These are phyloP conservation scores for Escallonia rubra DNA, from an alignment of 129 eudicot species.

Conservation along the genomic window DNA sequence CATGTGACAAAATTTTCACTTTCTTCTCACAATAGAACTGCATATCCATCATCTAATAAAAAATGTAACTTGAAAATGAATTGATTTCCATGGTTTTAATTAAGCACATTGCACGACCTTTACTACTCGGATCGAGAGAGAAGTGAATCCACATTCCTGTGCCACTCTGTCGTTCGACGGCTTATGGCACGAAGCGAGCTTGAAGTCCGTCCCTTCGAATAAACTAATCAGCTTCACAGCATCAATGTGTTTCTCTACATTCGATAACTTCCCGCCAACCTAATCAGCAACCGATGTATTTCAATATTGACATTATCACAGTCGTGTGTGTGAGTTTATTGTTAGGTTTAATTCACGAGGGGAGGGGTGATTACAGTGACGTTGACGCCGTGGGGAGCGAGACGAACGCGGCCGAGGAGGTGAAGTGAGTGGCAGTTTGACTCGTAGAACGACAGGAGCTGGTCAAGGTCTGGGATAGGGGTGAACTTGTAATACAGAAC, in stretches of 20 bases:
- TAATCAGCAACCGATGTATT: slow-evolving; percentile 4
- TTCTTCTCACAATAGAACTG: not conserved
- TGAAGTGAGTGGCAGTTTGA: slow-evolving; percentile 66
- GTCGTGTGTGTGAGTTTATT: no score
- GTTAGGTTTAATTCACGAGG: not conserved
- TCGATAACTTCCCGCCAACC: slow-evolving; percentile 74
- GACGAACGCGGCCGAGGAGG: slow-evolving; percentile 89
- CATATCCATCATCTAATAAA: not conserved
- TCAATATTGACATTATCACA: no score
- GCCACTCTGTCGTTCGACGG: slow-evolving; percentile 66
- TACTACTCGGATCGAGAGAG: slow-evolving; percentile 81
- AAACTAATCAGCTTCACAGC: slow-evolving; percentile 36
- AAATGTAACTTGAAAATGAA: not conserved
- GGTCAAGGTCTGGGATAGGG: slow-evolving; percentile 48
- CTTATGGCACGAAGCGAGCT: slow-evolving; percentile 69
- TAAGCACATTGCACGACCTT: slow-evolving; percentile 27
- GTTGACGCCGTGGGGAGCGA: slow-evolving; percentile 78
- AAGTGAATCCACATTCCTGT: slow-evolving; percentile 79
- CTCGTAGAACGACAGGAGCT: slow-evolving; percentile 52
- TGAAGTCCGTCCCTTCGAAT: slow-evolving; percentile 86
- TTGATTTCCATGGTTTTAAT: no score
- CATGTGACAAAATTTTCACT: not conserved
- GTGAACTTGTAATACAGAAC: slow-evolving; percentile 74
- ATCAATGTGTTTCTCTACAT: slow-evolving; percentile 65
- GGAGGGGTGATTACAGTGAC: slow-evolving; percentile 40